phyloP scores from a whole-genome alignment of 305 asterid genomes.

The Ilex paraguariensis region DNA sequence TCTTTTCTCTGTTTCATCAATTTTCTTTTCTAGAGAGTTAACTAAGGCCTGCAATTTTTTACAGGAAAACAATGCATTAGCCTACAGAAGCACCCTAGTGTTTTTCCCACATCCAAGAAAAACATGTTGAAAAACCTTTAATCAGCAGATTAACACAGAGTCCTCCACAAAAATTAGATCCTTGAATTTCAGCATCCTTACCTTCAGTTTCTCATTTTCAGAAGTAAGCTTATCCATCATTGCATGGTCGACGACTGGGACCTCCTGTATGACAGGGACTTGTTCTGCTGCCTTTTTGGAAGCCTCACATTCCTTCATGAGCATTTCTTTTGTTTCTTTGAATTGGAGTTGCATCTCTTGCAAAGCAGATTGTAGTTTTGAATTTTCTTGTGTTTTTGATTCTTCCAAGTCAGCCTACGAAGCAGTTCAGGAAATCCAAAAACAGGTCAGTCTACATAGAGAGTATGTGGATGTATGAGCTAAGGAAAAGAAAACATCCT shows the following conservation, averaged over 20 bases:
- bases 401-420: slow-evolving; percentile 88
- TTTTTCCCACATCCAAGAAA: not conserved
- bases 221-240: slow-evolving; percentile 59
- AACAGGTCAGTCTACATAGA: not conserved
- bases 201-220: slow-evolving; percentile 92
- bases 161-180: not conserved
- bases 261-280: slow-evolving; percentile 76
- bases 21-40: slow-evolving; percentile 78
- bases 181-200: slow-evolving; percentile 17
- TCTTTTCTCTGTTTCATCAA: slow-evolving; percentile 86
- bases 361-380: slow-evolving; percentile 74
- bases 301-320: slow-evolving; percentile 63
- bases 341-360: slow-evolving; percentile 78
- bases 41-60: slow-evolving; percentile 58
- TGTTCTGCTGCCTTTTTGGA: slow-evolving; percentile 57
- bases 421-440: not conserved
- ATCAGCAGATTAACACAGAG: not conserved
- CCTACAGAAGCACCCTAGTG: not conserved
- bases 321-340: slow-evolving; percentile 69
- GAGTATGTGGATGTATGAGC: slow-evolving; percentile 1
- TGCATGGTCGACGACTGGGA: slow-evolving; percentile 89
- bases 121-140: not conserved
- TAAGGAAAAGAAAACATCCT: slow-evolving; percentile 13
- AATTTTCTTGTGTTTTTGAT: slow-evolving; percentile 86
- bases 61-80: slow-evolving; percentile 12